Conservation (phyloP, 192 early-diverging fungal species). For the Gaertneriomyces sp. region DNA sequence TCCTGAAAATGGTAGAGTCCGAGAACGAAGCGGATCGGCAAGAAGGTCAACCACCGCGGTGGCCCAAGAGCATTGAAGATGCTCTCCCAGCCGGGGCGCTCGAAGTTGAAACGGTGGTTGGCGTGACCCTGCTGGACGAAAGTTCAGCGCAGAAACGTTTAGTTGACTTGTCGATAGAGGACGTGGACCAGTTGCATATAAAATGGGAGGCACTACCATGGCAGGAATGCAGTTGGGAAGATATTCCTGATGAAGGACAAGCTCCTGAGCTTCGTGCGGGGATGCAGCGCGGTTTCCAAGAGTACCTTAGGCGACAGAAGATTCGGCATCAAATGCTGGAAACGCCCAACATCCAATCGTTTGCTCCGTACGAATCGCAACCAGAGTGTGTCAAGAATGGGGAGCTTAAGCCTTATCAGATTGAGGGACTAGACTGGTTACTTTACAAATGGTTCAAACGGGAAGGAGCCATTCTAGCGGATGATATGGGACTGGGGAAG, state of each 20-base stretch:
- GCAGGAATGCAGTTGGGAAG: conserved; percentile 43
- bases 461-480: conserved; percentile 62
- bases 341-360: conserved; percentile 4
- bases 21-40: conserved; percentile 7
- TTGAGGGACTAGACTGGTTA: conserved; percentile 64
- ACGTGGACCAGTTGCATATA: conserved; percentile 53
- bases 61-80: conserved; percentile 33
- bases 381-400: conserved; percentile 49
- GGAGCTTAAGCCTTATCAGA: conserved; percentile 61
- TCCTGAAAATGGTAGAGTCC: conserved; percentile 22
- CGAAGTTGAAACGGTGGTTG: conserved; percentile 38
- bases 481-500: conserved; percentile 78
- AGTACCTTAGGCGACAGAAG: conserved; percentile 4
- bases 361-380: conserved; percentile 51
- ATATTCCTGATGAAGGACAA: conserved; percentile 6
- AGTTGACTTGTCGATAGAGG: conserved; percentile 26
- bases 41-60: neutral
- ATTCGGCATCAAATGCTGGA: neutral
- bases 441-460: conserved; percentile 61
- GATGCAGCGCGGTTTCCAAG: neutral
- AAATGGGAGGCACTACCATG: conserved; percentile 62
- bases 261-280: neutral
- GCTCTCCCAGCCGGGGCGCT: conserved; percentile 26
- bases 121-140: conserved; percentile 17
- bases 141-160: neutral